Conservation (phyloP, 805 yeast genomes). For the Candida railenensis region DNA sequence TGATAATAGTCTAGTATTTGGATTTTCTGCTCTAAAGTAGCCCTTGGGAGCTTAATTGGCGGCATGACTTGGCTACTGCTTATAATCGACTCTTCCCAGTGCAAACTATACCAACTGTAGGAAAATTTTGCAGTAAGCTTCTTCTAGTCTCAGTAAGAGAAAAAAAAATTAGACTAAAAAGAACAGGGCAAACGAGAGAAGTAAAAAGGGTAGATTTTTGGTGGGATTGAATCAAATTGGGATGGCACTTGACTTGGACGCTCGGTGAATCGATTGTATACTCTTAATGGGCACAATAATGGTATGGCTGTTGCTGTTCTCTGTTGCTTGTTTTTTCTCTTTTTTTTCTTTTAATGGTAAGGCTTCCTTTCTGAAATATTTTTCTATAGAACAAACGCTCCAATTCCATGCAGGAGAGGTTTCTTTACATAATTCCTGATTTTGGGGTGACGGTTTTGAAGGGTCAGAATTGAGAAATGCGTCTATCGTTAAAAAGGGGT, state of each 20-base stretch:
- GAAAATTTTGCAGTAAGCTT: no score
- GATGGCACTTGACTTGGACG: no score
- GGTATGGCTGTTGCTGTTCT: not conserved
- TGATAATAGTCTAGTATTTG: constrained; percentile 54
- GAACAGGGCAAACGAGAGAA: not conserved
- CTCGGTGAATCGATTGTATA: no score
- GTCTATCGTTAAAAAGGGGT: not conserved
- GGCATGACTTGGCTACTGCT: constrained; percentile 11
- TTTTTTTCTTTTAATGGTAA: not conserved
- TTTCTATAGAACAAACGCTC: not conserved
- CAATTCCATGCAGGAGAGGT: constrained; percentile 5
- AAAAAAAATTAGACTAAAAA: not conserved
- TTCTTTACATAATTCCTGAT: not conserved
- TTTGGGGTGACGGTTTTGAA: not conserved
- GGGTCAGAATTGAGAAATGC: no score
- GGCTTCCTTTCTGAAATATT: not conserved
- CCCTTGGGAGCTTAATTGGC: constrained; percentile 40
- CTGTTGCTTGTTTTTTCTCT: not conserved
- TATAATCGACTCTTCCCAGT: not conserved
- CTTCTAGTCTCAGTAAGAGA: not conserved
- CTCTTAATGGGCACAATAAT: not conserved
- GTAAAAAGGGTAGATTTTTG: not conserved
- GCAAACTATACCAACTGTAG: not conserved
- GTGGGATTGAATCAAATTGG: not conserved
- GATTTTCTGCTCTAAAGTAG: constrained; percentile 59